Evolutionary conservation across 2,329 filamentous ascomycete genomes (phyloP), one percentile per base, ranked within the genome.

Genomic region (Fonsecaea multimorphosa): DNA sequence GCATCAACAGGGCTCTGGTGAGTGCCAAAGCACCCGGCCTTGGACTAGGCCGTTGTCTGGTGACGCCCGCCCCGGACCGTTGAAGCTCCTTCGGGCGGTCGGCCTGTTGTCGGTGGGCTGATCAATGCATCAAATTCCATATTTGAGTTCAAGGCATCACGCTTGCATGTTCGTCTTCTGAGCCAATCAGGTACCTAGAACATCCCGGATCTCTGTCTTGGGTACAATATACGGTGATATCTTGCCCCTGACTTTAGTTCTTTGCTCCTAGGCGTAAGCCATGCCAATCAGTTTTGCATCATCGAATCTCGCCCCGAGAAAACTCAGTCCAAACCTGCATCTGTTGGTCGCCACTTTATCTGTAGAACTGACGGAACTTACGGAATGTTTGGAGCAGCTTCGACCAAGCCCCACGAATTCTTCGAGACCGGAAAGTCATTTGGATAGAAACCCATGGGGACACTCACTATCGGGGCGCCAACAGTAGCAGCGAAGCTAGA

Each of bases 361-460:
- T 19, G 44, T 19, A 49, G 24, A 19, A 49, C 19, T 2, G 16
- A 19, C 9, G 19, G n/a, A 27, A 49, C 44, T 2, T 27, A 49
- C 44, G 44, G 44, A 8, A 49, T 49, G 19, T 49, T 49, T 49
- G 44, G 44, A 19, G 44, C 44, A 14, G 44, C n/a, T 49, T 49
- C n/a, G 11, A 49, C 16, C 44, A 49, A 19, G 44, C 16, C 16
- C 44, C 44, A 49, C 6, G 44, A 19, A 49, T 49, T 19, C 6
- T 11, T 49, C 16, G 24, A 19, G 11, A 49, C 24, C 12, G 44
- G 44, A 12, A 11, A 6, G 5, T 14, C 44, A 19, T 2, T 14
- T 11, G 44, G 44, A 27, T 49, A 49, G 16, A 49, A 49, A 5
- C 44, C 44, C n/a, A 49, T 19, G 5, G 44, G 44, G 6, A 49